These are phyloP conservation scores for Trichoderma asperelloides DNA, from an alignment of 495 filamentous ascomycete species.

Conservation along the genomic window DNA sequence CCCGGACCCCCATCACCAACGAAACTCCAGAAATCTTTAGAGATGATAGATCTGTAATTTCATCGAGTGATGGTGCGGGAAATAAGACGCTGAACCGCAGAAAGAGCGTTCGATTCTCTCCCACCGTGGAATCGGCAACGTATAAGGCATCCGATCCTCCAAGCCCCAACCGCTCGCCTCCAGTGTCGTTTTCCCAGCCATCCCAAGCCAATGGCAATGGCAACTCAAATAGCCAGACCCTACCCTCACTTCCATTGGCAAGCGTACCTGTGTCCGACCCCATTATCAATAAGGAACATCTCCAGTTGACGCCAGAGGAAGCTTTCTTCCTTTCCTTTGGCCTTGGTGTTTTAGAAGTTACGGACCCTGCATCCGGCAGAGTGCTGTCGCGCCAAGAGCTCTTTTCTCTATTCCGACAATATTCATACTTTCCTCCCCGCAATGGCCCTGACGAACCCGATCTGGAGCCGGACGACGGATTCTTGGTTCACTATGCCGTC, in stretches of 20 bases:
- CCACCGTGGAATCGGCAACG: conserved; percentile 48
- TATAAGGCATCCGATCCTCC: conserved; percentile 41
- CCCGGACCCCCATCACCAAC: neutral
- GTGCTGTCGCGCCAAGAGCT: conserved; percentile 44
- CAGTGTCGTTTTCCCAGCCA: neutral
- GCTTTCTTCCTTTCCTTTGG: conserved; percentile 83
- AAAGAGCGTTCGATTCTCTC: conserved; percentile 59
- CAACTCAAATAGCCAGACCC: neutral
- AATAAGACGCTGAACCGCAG: conserved; percentile 24
- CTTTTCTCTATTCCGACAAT: conserved; percentile 53
- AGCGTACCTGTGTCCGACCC: conserved; percentile 13
- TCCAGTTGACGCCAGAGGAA: conserved; percentile 84
- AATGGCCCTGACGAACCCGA: conserved; percentile 18
- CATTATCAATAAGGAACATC: conserved; percentile 74
- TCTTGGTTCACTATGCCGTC: conserved; percentile 74
- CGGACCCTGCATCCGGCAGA: conserved; percentile 42
- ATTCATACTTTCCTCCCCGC: conserved; percentile 61
- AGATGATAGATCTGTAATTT: neutral
- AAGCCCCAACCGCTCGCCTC: conserved; percentile 19
- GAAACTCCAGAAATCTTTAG: neutral
- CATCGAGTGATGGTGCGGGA: conserved; percentile 1
- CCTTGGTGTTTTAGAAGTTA: conserved; percentile 66
- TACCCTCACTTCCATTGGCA: neutral
- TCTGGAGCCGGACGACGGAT: conserved; percentile 64
- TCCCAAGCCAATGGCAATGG: neutral